Evolutionary conservation across 805 yeast genomes (phyloP).

Genomic region (Priceomyces carsonii): DNA sequence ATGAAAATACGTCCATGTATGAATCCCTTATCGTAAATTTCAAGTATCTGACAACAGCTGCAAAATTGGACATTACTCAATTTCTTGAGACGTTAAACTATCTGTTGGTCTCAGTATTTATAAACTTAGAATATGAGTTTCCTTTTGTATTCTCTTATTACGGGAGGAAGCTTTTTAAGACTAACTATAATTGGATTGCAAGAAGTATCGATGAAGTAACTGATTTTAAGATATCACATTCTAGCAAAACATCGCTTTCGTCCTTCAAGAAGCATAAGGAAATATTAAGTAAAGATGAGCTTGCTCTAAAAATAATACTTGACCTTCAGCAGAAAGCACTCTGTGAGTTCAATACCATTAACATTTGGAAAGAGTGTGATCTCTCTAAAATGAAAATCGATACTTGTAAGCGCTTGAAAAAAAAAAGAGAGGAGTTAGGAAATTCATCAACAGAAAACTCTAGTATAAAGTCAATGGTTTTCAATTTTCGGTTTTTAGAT

Average conservation of each 20-base stretch:
- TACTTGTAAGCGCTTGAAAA: conserved; percentile 5
- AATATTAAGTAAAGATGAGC: background rate
- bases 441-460: background rate
- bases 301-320: conserved; percentile 1
- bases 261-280: background rate
- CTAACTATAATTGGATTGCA: conserved; percentile 18
- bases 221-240: conserved; percentile 4
- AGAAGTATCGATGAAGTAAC: conserved; percentile 8
- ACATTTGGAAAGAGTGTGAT: conserved; percentile 9
- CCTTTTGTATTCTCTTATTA: conserved; percentile 34
- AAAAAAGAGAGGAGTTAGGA: background rate
- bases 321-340: conserved; percentile 6
- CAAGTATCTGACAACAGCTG: conserved; percentile 4
- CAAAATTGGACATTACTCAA: conserved; percentile 6
- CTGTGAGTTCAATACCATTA: conserved; percentile 7
- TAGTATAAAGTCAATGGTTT: conserved; percentile 6
- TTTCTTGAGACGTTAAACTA: conserved; percentile 20
- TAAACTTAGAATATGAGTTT: conserved; percentile 26
- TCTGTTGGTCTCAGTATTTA: conserved; percentile 19
- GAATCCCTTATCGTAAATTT: conserved; percentile 1
- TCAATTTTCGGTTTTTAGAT: conserved; percentile 3
- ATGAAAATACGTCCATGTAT: background rate
- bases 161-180: conserved; percentile 24
- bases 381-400: conserved; percentile 1
- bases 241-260: background rate